These are phyloP conservation scores for Leccinum fibrillosum DNA, from an alignment of 768 basidiomycete species.

Conservation along the genomic window DNA sequence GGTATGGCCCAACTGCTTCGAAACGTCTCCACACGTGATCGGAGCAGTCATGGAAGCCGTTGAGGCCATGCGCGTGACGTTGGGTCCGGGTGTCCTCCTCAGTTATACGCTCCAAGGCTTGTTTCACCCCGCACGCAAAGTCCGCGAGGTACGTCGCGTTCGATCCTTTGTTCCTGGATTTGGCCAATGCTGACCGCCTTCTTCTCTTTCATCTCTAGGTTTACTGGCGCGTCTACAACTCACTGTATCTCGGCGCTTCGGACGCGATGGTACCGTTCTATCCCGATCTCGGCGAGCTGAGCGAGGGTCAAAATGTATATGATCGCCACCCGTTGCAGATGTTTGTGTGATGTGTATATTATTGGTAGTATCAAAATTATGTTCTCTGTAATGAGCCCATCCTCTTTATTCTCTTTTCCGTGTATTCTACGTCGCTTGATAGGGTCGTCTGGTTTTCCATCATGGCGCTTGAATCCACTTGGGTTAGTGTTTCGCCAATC, in stretches of 20 bases:
- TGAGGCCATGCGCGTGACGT: conserved; percentile 94
- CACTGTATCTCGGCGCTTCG: conserved; percentile 84
- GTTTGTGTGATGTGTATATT: conserved; percentile 56
- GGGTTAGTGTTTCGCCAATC: neutral
- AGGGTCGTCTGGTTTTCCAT: neutral
- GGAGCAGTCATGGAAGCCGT: conserved; percentile 98
- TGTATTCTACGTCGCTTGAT: neutral
- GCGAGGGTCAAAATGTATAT: conserved; percentile 88
- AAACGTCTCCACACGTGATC: conserved; percentile 97
- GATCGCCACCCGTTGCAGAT: conserved; percentile 81
- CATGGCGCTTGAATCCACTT: neutral
- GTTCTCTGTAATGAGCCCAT: neutral
- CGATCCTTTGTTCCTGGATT: neutral
- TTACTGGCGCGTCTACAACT: conserved; percentile 96
- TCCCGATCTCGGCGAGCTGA: conserved; percentile 85
- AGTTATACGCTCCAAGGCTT: conserved; percentile 93
- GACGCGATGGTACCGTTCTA: conserved; percentile 96
- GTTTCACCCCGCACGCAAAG: conserved; percentile 96
- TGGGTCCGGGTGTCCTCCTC: conserved; percentile 90
- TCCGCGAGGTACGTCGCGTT: conserved; percentile 73
- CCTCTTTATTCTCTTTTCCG: neutral
- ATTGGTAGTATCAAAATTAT: conserved; percentile 4
- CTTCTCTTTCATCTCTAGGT: conserved; percentile 34
- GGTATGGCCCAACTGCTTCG: conserved; percentile 99
- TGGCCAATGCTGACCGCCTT: neutral